A percentile compares a stretch with the other conserved stretches of the same genome.
Conservation (phyloP, 495 filamentous ascomycete genomes). For the Penicillium crystallinum region DNA sequence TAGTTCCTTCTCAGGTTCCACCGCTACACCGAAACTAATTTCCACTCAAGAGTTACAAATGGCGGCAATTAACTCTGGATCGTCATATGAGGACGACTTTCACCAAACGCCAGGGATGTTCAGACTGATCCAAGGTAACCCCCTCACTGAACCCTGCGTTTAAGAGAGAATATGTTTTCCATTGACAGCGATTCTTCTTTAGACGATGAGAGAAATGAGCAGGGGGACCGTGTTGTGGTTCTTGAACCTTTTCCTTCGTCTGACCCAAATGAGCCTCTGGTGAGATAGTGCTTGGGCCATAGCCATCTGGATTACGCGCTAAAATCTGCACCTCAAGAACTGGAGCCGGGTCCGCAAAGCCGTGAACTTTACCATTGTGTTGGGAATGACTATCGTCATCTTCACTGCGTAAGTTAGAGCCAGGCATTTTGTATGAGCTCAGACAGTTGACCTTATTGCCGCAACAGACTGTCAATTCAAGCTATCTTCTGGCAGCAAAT, state of each 20-base stretch:
- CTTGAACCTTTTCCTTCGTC: constrained; percentile 27
- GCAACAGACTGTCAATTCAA: constrained; percentile 27
- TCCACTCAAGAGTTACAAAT: constrained; percentile 4
- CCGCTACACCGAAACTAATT: too few relatives aligned
- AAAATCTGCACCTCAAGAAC: constrained; percentile 17
- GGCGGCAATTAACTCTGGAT: constrained; percentile 1
- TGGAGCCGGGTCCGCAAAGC: constrained; percentile 31
- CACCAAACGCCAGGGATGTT: constrained; percentile 29
- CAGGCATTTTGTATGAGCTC: background rate
- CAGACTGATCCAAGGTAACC: constrained; percentile 29
- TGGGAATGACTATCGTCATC: constrained; percentile 27
- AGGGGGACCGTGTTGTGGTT: constrained; percentile 16
- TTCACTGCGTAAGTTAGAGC: constrained; percentile 28
- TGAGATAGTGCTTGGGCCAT: background rate
- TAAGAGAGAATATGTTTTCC: too few relatives aligned
- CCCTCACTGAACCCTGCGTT: too few relatives aligned
- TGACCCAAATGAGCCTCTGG: constrained; percentile 35
- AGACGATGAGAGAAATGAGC: constrained; percentile 19
- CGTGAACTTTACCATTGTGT: constrained; percentile 27
- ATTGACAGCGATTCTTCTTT: background rate
- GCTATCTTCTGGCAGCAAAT: constrained; percentile 35
- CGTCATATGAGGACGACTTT: background rate
- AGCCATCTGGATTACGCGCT: background rate
- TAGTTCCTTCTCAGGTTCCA: too few relatives aligned
- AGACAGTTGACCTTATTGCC: background rate